Evolutionary conservation across 108 stramenopile species (phyloP), one percentile per base, ranked within the genome.

Genomic region (Skeletonema potamos): DNA sequence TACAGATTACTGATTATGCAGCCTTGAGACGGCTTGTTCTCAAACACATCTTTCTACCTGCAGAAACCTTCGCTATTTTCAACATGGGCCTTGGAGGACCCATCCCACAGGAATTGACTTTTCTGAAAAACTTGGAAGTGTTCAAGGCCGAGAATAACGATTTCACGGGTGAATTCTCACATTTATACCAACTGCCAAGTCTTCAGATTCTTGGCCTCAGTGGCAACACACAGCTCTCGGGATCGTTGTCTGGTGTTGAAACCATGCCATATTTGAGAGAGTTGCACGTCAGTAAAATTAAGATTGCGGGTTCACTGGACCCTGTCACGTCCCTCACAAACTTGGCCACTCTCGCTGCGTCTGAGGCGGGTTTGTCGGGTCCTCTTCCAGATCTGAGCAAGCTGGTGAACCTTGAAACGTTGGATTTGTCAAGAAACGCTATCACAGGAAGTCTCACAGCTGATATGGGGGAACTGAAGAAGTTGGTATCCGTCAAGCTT

Each of bases 81-180:
- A 66, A 79, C 61, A 67, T 48, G 29, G 60, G 63, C 54, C 18
- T 72, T 5, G 43, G 26, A 11, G 79, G 79, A 20, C n/a, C 39
- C 28, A 76, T 80, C 43, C 79, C 79, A 27, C 9, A 67, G 9
- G 20, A 58, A 26, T 17, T 80, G 22, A 61, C 62, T 22, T 37
- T 34, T 17, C 68, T 80, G 11, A 43, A 68, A 37, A 34, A 69
- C n/a, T 34, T 80, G 20, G 63, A 79, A 67, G 69, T 79, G 1
- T 64, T 89, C 60, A 63, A 83, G 51, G 48, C 84, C n/a, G 74
- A 72, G 54, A 82, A 86, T 33, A 79, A 82, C 62, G 68, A 79
- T 20, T 37, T 81, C 26, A 55, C 62, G 6, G 79, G 79, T 0
- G 46, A 22, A 27, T 37, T 76, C 1, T 37, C 37, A 24, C 39